Percentiles rank a stretch among this genome's conserved stretches.
These are phyloP conservation scores for Kuraishia hungarica DNA, from an alignment of 805 yeast species.

Conservation along the genomic window DNA sequence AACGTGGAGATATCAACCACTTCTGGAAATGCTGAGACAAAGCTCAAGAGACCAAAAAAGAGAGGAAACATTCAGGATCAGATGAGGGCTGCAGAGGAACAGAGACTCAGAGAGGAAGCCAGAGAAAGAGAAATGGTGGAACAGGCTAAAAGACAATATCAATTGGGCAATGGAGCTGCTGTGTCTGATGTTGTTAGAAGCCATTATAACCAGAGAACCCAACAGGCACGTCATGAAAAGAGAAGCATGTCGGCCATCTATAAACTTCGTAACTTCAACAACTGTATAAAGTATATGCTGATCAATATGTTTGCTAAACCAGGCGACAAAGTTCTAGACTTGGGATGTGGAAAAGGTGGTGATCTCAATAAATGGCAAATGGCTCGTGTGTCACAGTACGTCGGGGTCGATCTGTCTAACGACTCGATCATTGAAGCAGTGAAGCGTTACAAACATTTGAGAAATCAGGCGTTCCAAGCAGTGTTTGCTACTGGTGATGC, in stretches of 20 bases:
- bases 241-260: slow-evolving; percentile 78
- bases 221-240: slow-evolving; percentile 48
- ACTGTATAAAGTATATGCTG: slow-evolving; percentile 81
- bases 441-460: slow-evolving; percentile 46
- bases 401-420: slow-evolving; percentile 90
- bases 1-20: slow-evolving; percentile 2
- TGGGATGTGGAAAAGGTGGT: slow-evolving; percentile 98
- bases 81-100: slow-evolving; percentile 12
- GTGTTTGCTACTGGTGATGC: slow-evolving; percentile 92
- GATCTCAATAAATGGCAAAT: slow-evolving; percentile 86
- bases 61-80: slow-evolving; percentile 14
- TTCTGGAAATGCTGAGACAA: slow-evolving; percentile 1
- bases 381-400: slow-evolving; percentile 63
- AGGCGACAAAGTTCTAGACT: slow-evolving; percentile 59
- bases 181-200: slow-evolving; percentile 61
- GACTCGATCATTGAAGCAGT: slow-evolving; percentile 81
- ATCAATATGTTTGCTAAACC: slow-evolving; percentile 58
- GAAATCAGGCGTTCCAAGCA: slow-evolving; percentile 55
- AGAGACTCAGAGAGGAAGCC: slow-evolving; percentile 22
- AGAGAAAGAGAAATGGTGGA: slow-evolving; percentile 15
- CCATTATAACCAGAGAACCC: slow-evolving; percentile 83
- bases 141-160: slow-evolving; percentile 5
- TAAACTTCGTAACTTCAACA: slow-evolving; percentile 82
- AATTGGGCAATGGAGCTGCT: slow-evolving; percentile 25
- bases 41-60: slow-evolving; percentile 20